These are phyloP conservation scores for Acrodontium crateriforme DNA, from an alignment of 2,329 filamentous ascomycete species.

Conservation along the genomic window DNA sequence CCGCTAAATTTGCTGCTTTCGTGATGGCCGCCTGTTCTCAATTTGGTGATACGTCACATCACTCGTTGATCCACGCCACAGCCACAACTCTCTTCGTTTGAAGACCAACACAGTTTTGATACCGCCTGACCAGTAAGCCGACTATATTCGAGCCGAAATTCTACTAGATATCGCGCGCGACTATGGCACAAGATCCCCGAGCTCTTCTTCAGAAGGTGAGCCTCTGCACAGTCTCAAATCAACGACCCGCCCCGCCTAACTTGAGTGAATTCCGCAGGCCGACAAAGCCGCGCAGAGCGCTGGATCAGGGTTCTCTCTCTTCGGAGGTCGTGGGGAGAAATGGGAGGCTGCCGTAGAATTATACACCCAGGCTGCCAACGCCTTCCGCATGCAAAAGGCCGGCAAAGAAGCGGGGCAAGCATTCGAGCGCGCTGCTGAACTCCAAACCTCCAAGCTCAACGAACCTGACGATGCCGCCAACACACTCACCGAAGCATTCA, in stretches of 20 bases:
- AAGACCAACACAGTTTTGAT: no score
- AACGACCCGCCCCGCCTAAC: conserved; percentile 1
- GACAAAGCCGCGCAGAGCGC: conserved; percentile 69
- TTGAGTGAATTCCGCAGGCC: conserved; percentile 45
- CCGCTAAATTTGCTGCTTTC: no score
- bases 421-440: conserved; percentile 70
- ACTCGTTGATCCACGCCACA: no score
- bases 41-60: no score
- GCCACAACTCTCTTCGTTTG: no score
- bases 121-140: no score
- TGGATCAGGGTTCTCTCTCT: conserved; percentile 72
- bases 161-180: no score
- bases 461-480: conserved; percentile 90
- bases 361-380: conserved; percentile 79
- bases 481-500: conserved; percentile 79
- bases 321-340: conserved; percentile 76
- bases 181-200: conserved; percentile 64
- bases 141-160: no score
- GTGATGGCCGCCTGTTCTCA: no score
- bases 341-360: conserved; percentile 79
- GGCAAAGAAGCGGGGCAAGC: conserved; percentile 75
- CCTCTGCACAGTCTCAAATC: conserved; percentile 7
- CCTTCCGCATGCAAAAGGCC: conserved; percentile 75
- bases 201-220: conserved; percentile 63
- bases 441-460: conserved; percentile 69